Conservation (phyloP, 2,329 filamentous ascomycete genomes). For the Pyrenophora graminea region DNA sequence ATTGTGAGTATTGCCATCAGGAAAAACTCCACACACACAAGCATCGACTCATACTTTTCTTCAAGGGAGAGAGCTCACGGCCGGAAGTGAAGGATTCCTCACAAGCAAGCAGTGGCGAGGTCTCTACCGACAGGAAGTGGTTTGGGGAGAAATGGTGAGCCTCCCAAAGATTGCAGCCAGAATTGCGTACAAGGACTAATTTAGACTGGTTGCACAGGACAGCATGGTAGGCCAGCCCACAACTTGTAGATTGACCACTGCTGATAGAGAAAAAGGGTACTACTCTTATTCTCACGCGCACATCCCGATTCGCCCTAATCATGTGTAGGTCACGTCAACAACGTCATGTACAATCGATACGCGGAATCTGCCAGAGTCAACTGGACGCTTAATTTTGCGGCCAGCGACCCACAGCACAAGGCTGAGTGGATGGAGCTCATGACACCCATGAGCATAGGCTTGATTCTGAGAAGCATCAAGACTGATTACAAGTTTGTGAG, state of each 20-base stretch:
- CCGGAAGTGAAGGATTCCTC: constrained; percentile 76
- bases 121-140: constrained; percentile 68
- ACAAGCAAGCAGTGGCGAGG: constrained; percentile 65
- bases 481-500: constrained; percentile 87
- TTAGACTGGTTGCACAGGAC: constrained; percentile 46
- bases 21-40: no score
- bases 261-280: constrained; percentile 17
- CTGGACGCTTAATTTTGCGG: constrained; percentile 73
- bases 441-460: constrained; percentile 66
- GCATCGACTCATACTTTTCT: background rate
- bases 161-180: background rate
- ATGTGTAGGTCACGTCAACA: constrained; percentile 75
- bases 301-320: constrained; percentile 6
- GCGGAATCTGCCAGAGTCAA: constrained; percentile 81
- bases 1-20: constrained; percentile 56
- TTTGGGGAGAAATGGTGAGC: constrained; percentile 83
- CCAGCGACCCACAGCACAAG: constrained; percentile 64
- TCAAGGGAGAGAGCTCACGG: constrained; percentile 64
- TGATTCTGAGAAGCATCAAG: constrained; percentile 80
- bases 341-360: constrained; percentile 80
- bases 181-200: constrained; percentile 27
- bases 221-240: constrained; percentile 57
- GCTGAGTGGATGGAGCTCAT: constrained; percentile 71
- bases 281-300: constrained; percentile 2
- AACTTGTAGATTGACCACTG: background rate